Evolutionary conservation across 2,329 filamentous ascomycete genomes (phyloP).

Genomic region (Pseudogymnoascus pannorum): DNA sequence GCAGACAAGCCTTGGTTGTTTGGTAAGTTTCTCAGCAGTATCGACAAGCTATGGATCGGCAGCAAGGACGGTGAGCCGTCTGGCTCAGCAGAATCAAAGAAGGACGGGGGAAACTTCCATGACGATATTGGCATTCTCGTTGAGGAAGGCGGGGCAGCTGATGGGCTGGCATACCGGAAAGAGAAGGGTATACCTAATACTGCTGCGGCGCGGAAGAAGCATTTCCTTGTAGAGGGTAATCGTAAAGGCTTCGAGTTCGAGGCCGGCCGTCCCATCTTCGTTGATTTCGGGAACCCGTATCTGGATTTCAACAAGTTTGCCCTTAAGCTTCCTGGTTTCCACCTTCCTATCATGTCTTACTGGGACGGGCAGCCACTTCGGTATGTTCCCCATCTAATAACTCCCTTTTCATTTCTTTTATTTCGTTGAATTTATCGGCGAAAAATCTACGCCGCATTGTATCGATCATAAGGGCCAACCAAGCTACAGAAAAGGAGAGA

Average conservation of each 20-base stretch:
- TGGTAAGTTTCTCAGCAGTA: slow-evolving; percentile 70
- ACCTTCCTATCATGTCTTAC: slow-evolving; percentile 65
- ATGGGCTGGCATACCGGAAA: slow-evolving; percentile 40
- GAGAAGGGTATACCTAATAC: slow-evolving; percentile 44
- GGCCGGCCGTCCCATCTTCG: slow-evolving; percentile 43
- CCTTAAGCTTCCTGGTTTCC: slow-evolving; percentile 64
- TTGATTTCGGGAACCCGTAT: slow-evolving; percentile 84
- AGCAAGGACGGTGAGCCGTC: slow-evolving; percentile 20
- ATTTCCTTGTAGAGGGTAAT: slow-evolving; percentile 43
- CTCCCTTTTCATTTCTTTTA: background rate
- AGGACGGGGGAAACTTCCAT: slow-evolving; percentile 31
- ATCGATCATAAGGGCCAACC: slow-evolving; percentile 7
- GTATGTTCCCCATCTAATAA: slow-evolving; percentile 40
- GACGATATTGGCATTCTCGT: slow-evolving; percentile 48
- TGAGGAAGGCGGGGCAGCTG: slow-evolving; percentile 58
- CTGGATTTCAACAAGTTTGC: slow-evolving; percentile 78
- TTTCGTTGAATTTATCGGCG: background rate
- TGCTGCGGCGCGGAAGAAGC: slow-evolving; percentile 49
- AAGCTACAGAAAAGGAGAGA: slow-evolving; percentile 22
- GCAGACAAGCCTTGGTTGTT: slow-evolving; percentile 82
- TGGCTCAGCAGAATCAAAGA: slow-evolving; percentile 17
- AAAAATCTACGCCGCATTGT: background rate
- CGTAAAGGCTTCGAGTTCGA: slow-evolving; percentile 49
- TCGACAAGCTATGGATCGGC: slow-evolving; percentile 70
- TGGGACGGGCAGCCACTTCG: slow-evolving; percentile 73